These are phyloP conservation scores for Kluyveromyces sp. DNA, from an alignment of 1,139 yeast species.

Conservation along the genomic window DNA sequence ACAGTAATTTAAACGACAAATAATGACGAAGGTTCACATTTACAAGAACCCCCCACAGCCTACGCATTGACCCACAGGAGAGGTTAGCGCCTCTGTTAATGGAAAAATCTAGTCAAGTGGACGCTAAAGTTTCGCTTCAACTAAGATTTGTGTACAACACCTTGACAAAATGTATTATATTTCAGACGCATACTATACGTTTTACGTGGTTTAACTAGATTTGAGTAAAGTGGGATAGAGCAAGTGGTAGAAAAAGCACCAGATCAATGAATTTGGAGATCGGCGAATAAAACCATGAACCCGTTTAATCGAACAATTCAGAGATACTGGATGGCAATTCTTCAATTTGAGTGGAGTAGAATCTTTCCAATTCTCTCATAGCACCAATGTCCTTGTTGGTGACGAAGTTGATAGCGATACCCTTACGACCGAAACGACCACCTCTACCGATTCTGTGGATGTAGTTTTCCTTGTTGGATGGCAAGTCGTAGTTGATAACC, in stretches of 20 bases:
- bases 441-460: slow-evolving; percentile 99
- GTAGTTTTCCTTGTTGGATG: slow-evolving; percentile 95
- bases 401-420: slow-evolving; percentile 98
- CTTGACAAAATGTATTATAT: not conserved
- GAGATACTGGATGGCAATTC: slow-evolving; percentile 97
- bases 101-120: too few relatives aligned
- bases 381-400: slow-evolving; percentile 85
- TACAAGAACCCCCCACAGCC: too few relatives aligned
- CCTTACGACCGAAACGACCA: slow-evolving; percentile 99
- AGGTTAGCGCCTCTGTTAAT: too few relatives aligned
- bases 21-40: not conserved
- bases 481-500: slow-evolving; percentile 96
- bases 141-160: not conserved
- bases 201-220: not conserved
- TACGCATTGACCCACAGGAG: too few relatives aligned
- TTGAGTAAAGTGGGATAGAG: not conserved
- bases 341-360: slow-evolving; percentile 96
- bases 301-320: slow-evolving; percentile 55
- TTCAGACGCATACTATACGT: not conserved
- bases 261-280: not conserved
- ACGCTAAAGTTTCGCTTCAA: not conserved
- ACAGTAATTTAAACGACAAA: not conserved
- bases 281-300: not conserved
- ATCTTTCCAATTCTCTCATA: slow-evolving; percentile 96
- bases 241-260: not conserved